These are phyloP conservation scores for Blastocystis hominis DNA, from an alignment of 352 stramenopile genomes.

Conservation along the genomic window DNA sequence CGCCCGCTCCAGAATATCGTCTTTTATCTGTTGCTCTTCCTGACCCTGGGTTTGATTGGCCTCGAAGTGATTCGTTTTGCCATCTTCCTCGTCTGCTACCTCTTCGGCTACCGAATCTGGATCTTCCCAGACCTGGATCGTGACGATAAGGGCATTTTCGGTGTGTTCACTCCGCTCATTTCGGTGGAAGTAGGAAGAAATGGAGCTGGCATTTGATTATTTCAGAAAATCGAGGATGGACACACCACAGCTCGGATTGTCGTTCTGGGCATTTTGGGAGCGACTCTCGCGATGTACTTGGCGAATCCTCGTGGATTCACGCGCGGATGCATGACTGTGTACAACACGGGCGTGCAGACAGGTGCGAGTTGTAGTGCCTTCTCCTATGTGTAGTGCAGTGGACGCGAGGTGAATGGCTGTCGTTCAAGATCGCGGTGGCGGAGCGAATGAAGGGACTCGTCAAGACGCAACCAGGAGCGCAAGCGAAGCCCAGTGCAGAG, in stretches of 20 bases:
- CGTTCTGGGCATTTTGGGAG: background rate
- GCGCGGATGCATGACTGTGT: background rate
- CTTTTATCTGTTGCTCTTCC: background rate
- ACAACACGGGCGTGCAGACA: background rate
- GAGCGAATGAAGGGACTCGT: slow-evolving; percentile 8
- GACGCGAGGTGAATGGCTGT: slow-evolving; percentile 18
- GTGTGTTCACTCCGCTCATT: slow-evolving; percentile 36
- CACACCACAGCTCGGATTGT: background rate
- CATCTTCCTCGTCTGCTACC: slow-evolving; percentile 25
- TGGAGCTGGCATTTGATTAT: background rate
- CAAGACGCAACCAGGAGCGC: background rate
- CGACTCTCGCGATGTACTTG: background rate
- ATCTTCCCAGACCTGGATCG: slow-evolving; percentile 55
- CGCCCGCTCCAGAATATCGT: slow-evolving; percentile 24
- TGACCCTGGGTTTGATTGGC: background rate
- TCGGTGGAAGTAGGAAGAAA: background rate
- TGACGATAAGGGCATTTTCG: slow-evolving; percentile 52
- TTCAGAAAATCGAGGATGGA: slow-evolving; percentile 42
- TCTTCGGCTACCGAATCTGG: slow-evolving; percentile 53
- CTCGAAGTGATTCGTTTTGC: slow-evolving; percentile 30
- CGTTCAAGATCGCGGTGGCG: background rate
- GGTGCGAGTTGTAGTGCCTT: background rate
- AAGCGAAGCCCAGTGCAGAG: background rate
- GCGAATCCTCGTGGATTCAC: background rate
- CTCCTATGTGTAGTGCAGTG: background rate